phyloP scores from a whole-genome alignment of 305 asterid genomes.

The Fraxinus dipetala region DNA sequence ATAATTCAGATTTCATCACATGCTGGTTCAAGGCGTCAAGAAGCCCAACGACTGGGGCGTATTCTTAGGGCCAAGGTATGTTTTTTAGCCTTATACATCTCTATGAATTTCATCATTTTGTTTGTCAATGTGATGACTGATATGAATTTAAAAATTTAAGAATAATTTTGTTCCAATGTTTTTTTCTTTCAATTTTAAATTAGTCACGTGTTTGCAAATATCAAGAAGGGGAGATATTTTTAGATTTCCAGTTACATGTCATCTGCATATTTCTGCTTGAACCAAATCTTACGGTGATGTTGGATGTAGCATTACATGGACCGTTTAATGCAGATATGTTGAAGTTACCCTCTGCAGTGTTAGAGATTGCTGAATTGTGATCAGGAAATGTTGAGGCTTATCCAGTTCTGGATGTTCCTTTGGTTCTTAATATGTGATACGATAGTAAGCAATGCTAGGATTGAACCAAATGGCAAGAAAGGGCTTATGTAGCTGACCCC shows the following conservation, averaged over 20 bases:
- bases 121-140: not conserved
- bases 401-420: not conserved
- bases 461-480: not conserved
- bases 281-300: not conserved
- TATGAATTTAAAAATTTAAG: not conserved
- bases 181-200: not conserved
- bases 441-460: not conserved
- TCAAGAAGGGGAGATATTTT: not conserved
- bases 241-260: not conserved
- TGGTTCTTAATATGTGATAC: not conserved
- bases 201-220: not conserved
- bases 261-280: not conserved
- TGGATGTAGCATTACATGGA: not conserved
- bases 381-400: not conserved
- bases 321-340: not conserved
- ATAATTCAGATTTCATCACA: constrained; percentile 97
- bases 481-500: not conserved
- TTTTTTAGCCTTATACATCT: not conserved
- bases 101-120: constrained; percentile 6
- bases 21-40: constrained; percentile 99
- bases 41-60: constrained; percentile 99
- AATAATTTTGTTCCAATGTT: not conserved
- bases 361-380: not conserved
- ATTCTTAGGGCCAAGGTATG: constrained; percentile 97
- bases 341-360: not conserved